phyloP scores from a whole-genome alignment of 1,284 basidiomycete genomes.

The Cutaneotrichosporon daszewskae region DNA sequence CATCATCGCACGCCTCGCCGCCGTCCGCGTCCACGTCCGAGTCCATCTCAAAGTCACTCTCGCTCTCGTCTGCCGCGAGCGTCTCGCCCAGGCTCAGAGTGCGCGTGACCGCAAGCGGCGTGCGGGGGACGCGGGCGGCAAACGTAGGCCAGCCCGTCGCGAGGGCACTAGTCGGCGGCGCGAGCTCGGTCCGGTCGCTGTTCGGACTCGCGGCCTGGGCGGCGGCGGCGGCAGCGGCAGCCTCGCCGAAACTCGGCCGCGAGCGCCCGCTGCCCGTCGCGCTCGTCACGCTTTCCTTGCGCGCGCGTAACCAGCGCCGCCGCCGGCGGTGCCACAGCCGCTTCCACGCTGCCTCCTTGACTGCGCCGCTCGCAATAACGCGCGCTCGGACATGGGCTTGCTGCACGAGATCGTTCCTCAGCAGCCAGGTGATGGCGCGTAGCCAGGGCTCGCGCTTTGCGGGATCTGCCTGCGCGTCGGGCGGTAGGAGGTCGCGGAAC shows the following conservation, averaged over 20 bases:
- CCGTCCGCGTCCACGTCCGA: conserved; percentile 30
- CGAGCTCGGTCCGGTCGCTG: conserved; percentile 1
- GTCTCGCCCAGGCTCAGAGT: conserved; percentile 4
- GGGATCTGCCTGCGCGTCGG: conserved; percentile 16
- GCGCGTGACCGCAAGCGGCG: conserved; percentile 4
- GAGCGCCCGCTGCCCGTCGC: conserved; percentile 1
- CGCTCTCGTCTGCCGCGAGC: conserved; percentile 23
- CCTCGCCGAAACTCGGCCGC: conserved; percentile 8
- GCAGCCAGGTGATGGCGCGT: conserved; percentile 84
- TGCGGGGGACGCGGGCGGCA: conserved; percentile 11
- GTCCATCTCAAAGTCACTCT: conserved; percentile 39
- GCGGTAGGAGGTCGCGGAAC: conserved; percentile 51
- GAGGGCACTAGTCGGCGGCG: not conserved
- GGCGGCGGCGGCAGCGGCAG: not conserved
- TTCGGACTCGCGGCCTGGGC: not conserved
- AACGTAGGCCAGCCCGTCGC: conserved; percentile 4
- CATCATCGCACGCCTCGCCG: conserved; percentile 9
- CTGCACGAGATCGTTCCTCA: conserved; percentile 76
- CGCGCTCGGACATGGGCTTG: conserved; percentile 81
- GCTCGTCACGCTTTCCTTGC: conserved; percentile 6
- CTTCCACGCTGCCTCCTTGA: conserved; percentile 58
- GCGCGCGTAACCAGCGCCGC: conserved; percentile 27
- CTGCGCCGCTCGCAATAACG: conserved; percentile 66
- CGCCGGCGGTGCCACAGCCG: conserved; percentile 35
- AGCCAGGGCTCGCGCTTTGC: conserved; percentile 60